Base-by-base conservation (phyloP, 352 stramenopile species). In the Phytopythium boreale region DNA sequence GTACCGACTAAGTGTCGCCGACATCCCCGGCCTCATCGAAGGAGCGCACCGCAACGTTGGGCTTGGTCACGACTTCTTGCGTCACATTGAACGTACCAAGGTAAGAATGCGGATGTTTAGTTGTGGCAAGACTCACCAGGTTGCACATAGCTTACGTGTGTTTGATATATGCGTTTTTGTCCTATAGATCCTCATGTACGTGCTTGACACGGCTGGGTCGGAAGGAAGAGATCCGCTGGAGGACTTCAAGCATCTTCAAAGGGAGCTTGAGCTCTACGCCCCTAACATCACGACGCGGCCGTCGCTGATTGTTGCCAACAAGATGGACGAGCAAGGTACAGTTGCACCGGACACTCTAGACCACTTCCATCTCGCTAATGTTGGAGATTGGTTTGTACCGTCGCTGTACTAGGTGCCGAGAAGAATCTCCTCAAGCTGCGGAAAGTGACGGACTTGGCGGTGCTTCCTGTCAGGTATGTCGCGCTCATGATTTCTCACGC, bases 31-130 rank as follows among this genome's bases (percentile, higher is more conserved):
- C 19, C 77, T 97, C 43, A 96, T 97, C 49, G 88, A 97, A 59
- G 89, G 89, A 27, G 97, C 98, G 0, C 88, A 98, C 59, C 79
- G 88, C 14, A 98, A 99, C 64, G 92, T 97, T 59, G 98, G 98
- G n/a, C 79, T 99, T n/a, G 98, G 98, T 29, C 92, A 98, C 65
- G 93, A 98, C 43, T 99, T 99, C 70, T 74, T 99, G 58, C 81
- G 97, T 26, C 98, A 99, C 76, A 98, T 99, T 51, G 96, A 99
- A 74, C 92, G 98, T 37, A 99, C 97, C 66, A 97, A 97, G 67
- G 95, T 99, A 64, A 62, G 49, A 22, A 41, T 57, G 7, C 10
- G 12, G 29, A 34, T 34, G 29, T 34, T 34, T 34, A 34, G 4
- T 3, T 34, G 29, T 34, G 29, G 29, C 29, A 7, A 34, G 29